These are phyloP conservation scores for Copromyces sp. DNA, from an alignment of 495 filamentous ascomycete genomes.

Conservation along the genomic window DNA sequence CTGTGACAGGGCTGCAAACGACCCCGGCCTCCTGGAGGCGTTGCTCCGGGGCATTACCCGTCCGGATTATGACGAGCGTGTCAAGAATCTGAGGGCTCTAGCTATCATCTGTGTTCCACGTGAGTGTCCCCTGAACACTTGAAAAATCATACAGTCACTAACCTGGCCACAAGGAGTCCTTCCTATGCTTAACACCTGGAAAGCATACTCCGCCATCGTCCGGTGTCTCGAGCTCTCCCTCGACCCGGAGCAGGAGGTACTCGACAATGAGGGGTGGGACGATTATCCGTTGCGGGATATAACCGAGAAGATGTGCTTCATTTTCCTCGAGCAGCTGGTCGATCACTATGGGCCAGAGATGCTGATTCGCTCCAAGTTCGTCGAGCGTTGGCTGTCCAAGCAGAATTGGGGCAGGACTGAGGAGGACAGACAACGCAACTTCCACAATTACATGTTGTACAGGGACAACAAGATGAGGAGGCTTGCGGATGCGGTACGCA, in stretches of 20 bases:
- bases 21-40: constrained; percentile 28
- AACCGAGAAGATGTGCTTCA: constrained; percentile 39
- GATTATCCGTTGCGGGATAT: constrained; percentile 44
- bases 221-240: constrained; percentile 39
- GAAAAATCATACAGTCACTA: not conserved
- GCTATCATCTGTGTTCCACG: constrained; percentile 23
- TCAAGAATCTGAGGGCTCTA: constrained; percentile 38
- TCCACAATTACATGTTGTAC: constrained; percentile 29
- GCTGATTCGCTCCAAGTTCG: constrained; percentile 38
- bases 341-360: constrained; percentile 30
- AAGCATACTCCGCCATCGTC: constrained; percentile 42
- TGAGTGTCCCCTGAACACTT: not conserved
- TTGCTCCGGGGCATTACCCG: constrained; percentile 42
- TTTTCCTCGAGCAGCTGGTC: constrained; percentile 35
- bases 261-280: constrained; percentile 38
- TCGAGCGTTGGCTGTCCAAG: constrained; percentile 46
- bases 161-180: constrained; percentile 10
- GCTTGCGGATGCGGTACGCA: constrained; percentile 28
- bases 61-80: constrained; percentile 38
- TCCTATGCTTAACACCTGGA: constrained; percentile 27
- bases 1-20: constrained; percentile 41
- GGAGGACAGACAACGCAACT: constrained; percentile 35
- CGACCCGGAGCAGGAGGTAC: constrained; percentile 39
- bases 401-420: constrained; percentile 43
- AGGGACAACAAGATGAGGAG: constrained; percentile 37